Conservation (phyloP, 192 early-diverging fungal species). For the Backusella tarrabulga region DNA sequence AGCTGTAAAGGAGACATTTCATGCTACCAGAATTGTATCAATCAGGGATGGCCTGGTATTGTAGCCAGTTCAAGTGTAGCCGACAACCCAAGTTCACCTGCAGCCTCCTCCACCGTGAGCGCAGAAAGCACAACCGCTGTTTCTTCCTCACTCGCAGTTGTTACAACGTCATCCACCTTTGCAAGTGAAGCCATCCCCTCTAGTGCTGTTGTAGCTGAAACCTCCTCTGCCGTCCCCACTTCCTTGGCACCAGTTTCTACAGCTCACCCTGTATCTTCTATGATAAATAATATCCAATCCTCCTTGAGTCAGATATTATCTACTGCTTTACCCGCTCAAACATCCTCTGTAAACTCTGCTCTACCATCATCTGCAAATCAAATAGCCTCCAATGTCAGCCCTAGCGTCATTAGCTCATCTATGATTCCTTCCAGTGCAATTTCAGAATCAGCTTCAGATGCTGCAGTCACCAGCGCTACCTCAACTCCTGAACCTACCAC, state of each 20-base stretch:
- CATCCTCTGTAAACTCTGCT: background rate
- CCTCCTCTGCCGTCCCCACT: background rate
- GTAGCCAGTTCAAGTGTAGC: background rate
- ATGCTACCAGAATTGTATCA: background rate
- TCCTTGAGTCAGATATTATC: background rate
- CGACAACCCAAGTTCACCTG: background rate
- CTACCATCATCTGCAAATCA: background rate
- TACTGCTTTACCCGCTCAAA: background rate
- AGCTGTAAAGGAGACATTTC: background rate
- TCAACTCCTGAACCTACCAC: background rate
- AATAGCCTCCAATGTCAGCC: background rate
- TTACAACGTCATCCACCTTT: background rate
- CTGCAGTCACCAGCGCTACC: background rate
- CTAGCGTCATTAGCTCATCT: background rate
- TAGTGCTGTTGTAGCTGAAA: background rate
- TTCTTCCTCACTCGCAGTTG: background rate
- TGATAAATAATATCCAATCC: background rate
- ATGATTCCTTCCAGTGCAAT: background rate
- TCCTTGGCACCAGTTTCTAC: background rate
- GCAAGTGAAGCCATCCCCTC: background rate
- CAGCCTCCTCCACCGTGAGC: background rate
- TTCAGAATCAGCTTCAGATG: background rate
- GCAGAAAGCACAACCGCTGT: background rate
- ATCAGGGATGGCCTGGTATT: background rate
- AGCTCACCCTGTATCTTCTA: background rate